These are phyloP conservation scores for Penstemon davidsonii DNA, from an alignment of 257 asterid genomes.

Conservation along the genomic window DNA sequence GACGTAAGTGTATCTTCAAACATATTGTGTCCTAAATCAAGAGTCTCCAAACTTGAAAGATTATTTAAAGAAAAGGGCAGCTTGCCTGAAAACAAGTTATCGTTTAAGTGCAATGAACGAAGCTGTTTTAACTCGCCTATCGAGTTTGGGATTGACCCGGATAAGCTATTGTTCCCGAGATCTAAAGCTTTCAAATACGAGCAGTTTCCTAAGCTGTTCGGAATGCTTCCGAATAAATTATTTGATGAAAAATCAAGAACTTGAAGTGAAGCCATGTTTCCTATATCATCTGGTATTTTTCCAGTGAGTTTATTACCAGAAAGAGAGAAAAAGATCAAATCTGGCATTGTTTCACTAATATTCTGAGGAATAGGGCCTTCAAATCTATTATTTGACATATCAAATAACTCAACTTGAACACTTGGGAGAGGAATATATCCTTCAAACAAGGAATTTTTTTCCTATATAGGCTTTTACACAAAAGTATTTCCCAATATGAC, in stretches of 20 bases:
- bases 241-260: constrained; percentile 51
- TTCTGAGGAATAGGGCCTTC: constrained; percentile 45
- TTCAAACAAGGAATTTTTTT: too few relatives aligned
- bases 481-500: too few relatives aligned
- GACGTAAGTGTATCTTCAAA: constrained; percentile 39
- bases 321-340: constrained; percentile 47
- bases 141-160: constrained; percentile 46
- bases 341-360: constrained; percentile 40
- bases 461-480: too few relatives aligned
- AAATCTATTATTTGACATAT: constrained; percentile 52
- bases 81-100: constrained; percentile 43
- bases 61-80: constrained; percentile 43
- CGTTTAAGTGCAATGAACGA: constrained; percentile 42
- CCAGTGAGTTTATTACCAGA: constrained; percentile 43
- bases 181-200: constrained; percentile 39
- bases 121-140: constrained; percentile 43
- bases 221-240: constrained; percentile 44
- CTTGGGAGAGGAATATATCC: constrained; percentile 45
- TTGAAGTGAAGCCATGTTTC: constrained; percentile 38
- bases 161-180: constrained; percentile 41
- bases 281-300: constrained; percentile 42
- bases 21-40: constrained; percentile 46
- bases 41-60: constrained; percentile 46
- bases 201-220: constrained; percentile 44
- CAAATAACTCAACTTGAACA: constrained; percentile 45